A percentile compares a stretch with the other conserved stretches of the same genome.
phyloP scores from a whole-genome alignment of 768 basidiomycete species.

The Hypholoma sublateritium region DNA sequence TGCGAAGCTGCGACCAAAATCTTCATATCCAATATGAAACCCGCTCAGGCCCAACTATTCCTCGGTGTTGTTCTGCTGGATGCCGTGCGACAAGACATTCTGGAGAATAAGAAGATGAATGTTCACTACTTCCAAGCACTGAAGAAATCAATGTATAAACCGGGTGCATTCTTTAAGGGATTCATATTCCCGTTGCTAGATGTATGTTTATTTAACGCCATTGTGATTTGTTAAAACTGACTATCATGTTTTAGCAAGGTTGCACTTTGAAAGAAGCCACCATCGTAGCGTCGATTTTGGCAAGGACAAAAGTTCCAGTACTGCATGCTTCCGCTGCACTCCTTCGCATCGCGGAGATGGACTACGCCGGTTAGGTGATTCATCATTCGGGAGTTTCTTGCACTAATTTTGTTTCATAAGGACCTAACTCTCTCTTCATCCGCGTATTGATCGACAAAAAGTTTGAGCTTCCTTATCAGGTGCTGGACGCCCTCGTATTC shows the following conservation, averaged over 20 bases:
- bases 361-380: constrained; percentile 71
- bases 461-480: constrained; percentile 96
- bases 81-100: constrained; percentile 86
- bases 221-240: not conserved
- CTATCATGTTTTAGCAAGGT: constrained; percentile 42
- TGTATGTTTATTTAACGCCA: constrained; percentile 44
- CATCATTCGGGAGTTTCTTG: not conserved
- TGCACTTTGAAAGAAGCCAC: constrained; percentile 94
- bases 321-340: constrained; percentile 95
- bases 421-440: constrained; percentile 95
- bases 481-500: constrained; percentile 94
- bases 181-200: constrained; percentile 94
- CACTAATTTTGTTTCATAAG: constrained; percentile 29
- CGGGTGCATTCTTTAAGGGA: constrained; percentile 97
- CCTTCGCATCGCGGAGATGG: constrained; percentile 92
- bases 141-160: constrained; percentile 92
- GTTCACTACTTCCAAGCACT: constrained; percentile 94
- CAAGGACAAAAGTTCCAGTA: constrained; percentile 92
- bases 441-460: constrained; percentile 97
- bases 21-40: constrained; percentile 96
- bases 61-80: constrained; percentile 90
- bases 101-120: constrained; percentile 82
- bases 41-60: constrained; percentile 89
- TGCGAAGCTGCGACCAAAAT: constrained; percentile 92
- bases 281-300: constrained; percentile 88